These are phyloP conservation scores for Tuber calosporum DNA, from an alignment of 495 filamentous ascomycete genomes.

Conservation along the genomic window DNA sequence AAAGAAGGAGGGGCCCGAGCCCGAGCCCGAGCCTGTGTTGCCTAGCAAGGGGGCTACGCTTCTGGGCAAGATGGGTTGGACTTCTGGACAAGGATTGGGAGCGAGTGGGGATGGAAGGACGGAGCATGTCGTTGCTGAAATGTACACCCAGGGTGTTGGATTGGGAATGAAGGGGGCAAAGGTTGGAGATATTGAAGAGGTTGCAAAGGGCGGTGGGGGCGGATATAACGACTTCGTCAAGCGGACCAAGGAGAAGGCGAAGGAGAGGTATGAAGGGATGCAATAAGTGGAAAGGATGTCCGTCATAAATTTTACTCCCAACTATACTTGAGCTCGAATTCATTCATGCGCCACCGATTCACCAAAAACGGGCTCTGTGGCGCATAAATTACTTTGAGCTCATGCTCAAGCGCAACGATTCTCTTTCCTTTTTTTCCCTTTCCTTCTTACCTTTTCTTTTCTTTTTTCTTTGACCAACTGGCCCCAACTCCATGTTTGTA, in stretches of 20 bases:
- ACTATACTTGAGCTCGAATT: neutral
- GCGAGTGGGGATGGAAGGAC: conserved; percentile 70
- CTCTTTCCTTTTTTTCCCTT: too few relatives aligned
- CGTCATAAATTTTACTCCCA: neutral
- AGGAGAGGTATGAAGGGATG: conserved; percentile 68
- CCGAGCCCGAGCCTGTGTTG: conserved; percentile 42
- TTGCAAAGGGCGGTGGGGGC: conserved; percentile 64
- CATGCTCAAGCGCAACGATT: too few relatives aligned
- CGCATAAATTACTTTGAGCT: too few relatives aligned
- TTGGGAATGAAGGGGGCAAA: conserved; percentile 76
- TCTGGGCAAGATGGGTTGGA: conserved; percentile 89
- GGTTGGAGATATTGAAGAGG: conserved; percentile 74
- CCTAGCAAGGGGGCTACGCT: conserved; percentile 76
- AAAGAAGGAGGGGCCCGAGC: conserved; percentile 37
- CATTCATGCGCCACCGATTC: too few relatives aligned
- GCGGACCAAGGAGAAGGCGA: conserved; percentile 70
- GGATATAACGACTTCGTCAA: conserved; percentile 68
- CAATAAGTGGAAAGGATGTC: conserved; percentile 15
- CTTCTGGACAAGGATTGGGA: conserved; percentile 69
- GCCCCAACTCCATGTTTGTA: neutral
- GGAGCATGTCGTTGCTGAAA: conserved; percentile 66
- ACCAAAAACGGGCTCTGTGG: too few relatives aligned
- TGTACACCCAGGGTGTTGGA: conserved; percentile 77
- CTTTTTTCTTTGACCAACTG: neutral
- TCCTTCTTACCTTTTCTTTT: too few relatives aligned